Evolutionary conservation across 2,329 filamentous ascomycete species (phyloP).

Genomic region (Calonectria montana): DNA sequence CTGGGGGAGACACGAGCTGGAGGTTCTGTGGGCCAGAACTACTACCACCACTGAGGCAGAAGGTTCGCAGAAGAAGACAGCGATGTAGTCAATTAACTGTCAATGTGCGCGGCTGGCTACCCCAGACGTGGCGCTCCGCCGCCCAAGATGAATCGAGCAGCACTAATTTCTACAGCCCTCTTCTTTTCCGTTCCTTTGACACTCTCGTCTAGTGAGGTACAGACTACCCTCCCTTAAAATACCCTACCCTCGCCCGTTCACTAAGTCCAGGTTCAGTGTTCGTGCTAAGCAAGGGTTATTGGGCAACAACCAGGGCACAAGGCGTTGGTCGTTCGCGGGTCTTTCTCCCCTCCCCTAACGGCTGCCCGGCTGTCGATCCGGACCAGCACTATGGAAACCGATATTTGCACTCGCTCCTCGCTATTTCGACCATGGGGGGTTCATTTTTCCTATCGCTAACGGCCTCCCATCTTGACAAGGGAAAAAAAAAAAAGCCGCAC

Average conservation of each 20-base stretch:
- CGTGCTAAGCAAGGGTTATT: neutral
- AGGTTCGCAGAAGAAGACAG: too few species aligned
- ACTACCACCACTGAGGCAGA: neutral
- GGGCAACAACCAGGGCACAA: neutral
- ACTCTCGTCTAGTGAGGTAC: neutral
- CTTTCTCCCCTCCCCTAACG: neutral
- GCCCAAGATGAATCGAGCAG: neutral
- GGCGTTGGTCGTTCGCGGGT: constrained; percentile 1
- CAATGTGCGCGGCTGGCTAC: neutral
- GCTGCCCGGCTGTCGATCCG: constrained; percentile 21
- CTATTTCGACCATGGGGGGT: neutral
- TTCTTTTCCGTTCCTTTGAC: neutral
- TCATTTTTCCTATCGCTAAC: neutral
- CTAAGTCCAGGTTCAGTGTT: neutral
- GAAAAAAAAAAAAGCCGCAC: neutral
- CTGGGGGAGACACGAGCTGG: neutral
- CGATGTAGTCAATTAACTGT: neutral
- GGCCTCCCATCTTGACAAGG: neutral
- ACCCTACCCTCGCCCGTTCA: neutral
- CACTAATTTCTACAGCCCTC: neutral
- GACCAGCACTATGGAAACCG: constrained; percentile 9
- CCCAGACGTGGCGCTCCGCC: neutral
- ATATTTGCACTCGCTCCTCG: neutral
- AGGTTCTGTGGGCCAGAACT: neutral
- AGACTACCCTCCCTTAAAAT: neutral